Conservation (phyloP, 805 yeast genomes). For the Saturnispora galanensis region DNA sequence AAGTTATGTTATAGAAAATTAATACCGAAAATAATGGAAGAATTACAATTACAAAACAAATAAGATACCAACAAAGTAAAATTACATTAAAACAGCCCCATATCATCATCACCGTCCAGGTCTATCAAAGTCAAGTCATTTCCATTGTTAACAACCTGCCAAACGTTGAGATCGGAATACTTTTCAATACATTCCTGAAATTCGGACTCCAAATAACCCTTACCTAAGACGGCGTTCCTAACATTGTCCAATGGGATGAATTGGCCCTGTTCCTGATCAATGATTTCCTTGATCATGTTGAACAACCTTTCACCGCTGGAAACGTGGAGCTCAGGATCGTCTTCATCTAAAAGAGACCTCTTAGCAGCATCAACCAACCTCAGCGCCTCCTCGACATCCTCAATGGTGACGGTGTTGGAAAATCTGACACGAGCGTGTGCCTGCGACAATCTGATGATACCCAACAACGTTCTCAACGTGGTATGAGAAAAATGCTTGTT, state of each 20-base stretch:
- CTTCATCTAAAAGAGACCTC: constrained; percentile 58
- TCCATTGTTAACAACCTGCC: constrained; percentile 69
- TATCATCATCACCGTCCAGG: constrained; percentile 24
- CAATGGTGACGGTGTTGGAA: constrained; percentile 54
- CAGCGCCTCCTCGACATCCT: constrained; percentile 93
- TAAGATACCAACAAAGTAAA: background rate
- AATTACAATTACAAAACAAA: background rate
- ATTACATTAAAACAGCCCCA: constrained; percentile 1
- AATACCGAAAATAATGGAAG: background rate
- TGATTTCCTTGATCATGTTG: constrained; percentile 49
- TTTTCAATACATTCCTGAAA: constrained; percentile 66
- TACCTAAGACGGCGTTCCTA: constrained; percentile 56
- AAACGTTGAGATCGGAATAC: constrained; percentile 60
- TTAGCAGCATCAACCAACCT: constrained; percentile 82
- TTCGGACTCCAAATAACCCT: constrained; percentile 77
- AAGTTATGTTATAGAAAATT: background rate
- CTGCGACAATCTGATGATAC: constrained; percentile 85
- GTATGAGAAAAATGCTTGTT: constrained; percentile 78
- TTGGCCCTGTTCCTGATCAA: constrained; percentile 21
- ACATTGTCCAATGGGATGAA: constrained; percentile 38
- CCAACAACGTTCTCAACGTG: constrained; percentile 90
- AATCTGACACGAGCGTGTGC: constrained; percentile 89
- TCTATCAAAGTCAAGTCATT: constrained; percentile 50
- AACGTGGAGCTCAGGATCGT: constrained; percentile 45
- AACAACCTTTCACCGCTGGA: constrained; percentile 61